Base-by-base conservation (phyloP, 176 grass and related monocot species). In the Triticum turgidum region DNA sequence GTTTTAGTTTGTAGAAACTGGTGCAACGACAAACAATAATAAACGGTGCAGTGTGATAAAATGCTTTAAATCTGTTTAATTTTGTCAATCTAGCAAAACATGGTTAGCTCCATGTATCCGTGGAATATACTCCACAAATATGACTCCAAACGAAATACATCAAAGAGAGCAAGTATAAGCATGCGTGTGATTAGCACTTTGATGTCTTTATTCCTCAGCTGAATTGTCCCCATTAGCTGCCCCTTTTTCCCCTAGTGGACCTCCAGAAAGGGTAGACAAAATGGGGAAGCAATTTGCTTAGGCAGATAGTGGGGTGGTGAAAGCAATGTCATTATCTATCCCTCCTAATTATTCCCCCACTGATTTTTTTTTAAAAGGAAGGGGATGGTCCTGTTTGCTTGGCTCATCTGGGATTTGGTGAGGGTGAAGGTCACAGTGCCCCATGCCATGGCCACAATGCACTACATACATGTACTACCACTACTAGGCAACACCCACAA, bases 401-500 rank as follows among this genome's bases (percentile, higher is more conserved):
- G 84, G 80, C 74, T 86, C 35, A 41, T 89, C 51, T 83, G 30
- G 80, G 76, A 89, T 92, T 86, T 63, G 83, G 69, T 87, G 87
- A 83, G 44, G 86, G 84, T 81, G 87, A 77, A 84, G 42, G 47
- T 52, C 84, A 84, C 87, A 84, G 25, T 89, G 61, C 67, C 61
- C 80, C 67, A 89, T 86, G 61, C 83, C 68, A 82, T 72, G 62
- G 73, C 61, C 65, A 63, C 61, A 63, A 63, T 63, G 61, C 56
- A 59, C 54, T 52, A 52, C 49, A 54, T 54, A 54, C 51, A 54
- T 54, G 51, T 54, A 54, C 15, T 0, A 51, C 13, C 49, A 75
- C 22, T 58, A 56, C 47, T 56, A 77, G 84, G 80, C 85, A 91
- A 88, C 84, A 92, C 69, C 80, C 87, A 89, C 80, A 74, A 87